Evolutionary conservation across 73 alveolate species (phyloP).

Genomic region (Urostyla sp.): DNA sequence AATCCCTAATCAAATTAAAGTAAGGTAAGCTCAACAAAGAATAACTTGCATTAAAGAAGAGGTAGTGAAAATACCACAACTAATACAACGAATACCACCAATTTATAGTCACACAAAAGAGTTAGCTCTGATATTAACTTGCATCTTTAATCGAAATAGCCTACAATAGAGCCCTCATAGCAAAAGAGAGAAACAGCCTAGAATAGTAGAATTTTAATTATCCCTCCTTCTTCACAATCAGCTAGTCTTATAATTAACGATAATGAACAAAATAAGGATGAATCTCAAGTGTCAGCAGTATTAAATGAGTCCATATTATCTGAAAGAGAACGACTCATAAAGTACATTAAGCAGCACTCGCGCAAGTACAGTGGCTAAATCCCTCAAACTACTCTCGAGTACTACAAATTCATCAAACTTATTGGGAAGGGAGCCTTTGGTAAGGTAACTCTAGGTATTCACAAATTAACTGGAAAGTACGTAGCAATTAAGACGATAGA

Average conservation of each 20-base stretch:
- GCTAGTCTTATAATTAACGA: too few relatives aligned
- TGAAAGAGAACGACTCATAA: constrained; percentile 35
- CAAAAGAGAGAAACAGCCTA: too few relatives aligned
- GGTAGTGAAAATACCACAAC: constrained; percentile 40
- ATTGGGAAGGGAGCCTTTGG: constrained; percentile 98
- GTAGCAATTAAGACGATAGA: constrained; percentile 98
- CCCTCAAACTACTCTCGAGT: constrained; percentile 67
- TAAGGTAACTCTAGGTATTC: constrained; percentile 93
- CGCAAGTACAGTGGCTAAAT: constrained; percentile 47
- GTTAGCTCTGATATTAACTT: constrained; percentile 37
- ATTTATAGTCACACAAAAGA: constrained; percentile 31
- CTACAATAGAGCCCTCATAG: too few relatives aligned
- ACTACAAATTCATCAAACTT: constrained; percentile 62
- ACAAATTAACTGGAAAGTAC: constrained; percentile 95
- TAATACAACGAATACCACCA: too few relatives aligned
- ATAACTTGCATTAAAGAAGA: constrained; percentile 5
- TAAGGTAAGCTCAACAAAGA: too few relatives aligned
- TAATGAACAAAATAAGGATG: background rate
- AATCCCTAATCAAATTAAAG: background rate
- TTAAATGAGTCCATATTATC: constrained; percentile 17
- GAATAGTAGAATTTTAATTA: too few relatives aligned
- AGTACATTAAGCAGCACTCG: constrained; percentile 40
- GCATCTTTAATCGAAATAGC: too few relatives aligned
- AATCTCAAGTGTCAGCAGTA: background rate
- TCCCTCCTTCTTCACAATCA: too few relatives aligned